Percentiles rank a stretch among this genome's conserved stretches.
Conservation (phyloP, 805 yeast genomes). For the Barnettozyma sucrosica region DNA sequence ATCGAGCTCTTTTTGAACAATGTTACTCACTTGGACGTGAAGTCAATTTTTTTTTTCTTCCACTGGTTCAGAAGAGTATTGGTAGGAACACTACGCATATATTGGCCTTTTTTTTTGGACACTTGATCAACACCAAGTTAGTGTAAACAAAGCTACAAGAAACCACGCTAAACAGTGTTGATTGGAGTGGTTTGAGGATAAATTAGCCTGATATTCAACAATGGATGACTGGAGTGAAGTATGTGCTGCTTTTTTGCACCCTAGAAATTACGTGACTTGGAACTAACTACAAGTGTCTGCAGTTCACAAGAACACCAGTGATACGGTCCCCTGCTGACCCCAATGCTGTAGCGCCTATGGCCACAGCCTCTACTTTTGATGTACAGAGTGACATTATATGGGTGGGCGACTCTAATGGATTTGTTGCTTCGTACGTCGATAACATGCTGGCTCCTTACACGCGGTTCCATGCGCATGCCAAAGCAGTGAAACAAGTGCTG, state of each 20-base stretch:
- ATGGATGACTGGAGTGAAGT: slow-evolving; percentile 27
- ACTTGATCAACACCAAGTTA: not conserved
- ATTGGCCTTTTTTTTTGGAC: not conserved
- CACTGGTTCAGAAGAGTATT: not conserved
- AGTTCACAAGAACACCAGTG: slow-evolving; percentile 19
- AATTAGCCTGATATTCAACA: not conserved
- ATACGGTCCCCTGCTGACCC: slow-evolving; percentile 22
- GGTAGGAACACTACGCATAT: slow-evolving; percentile 2
- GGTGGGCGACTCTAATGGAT: slow-evolving; percentile 65
- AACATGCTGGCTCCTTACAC: slow-evolving; percentile 50
- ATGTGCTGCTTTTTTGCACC: not conserved
- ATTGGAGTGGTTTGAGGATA: not conserved
- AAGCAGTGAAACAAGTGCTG: slow-evolving; percentile 46
- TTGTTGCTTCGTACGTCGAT: slow-evolving; percentile 37
- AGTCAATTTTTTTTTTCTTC: not conserved
- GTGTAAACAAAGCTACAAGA: not conserved
- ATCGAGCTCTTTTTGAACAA: not conserved
- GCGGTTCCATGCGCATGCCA: slow-evolving; percentile 46
- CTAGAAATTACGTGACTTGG: not conserved
- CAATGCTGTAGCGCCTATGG: slow-evolving; percentile 9
- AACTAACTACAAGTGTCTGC: not conserved
- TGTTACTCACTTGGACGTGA: too few species aligned
- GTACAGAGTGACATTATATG: slow-evolving; percentile 70
- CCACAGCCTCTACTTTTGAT: slow-evolving; percentile 48
- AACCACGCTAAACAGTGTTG: not conserved